These are phyloP conservation scores for Candida andamanensis DNA, from an alignment of 805 yeast species.

Conservation along the genomic window DNA sequence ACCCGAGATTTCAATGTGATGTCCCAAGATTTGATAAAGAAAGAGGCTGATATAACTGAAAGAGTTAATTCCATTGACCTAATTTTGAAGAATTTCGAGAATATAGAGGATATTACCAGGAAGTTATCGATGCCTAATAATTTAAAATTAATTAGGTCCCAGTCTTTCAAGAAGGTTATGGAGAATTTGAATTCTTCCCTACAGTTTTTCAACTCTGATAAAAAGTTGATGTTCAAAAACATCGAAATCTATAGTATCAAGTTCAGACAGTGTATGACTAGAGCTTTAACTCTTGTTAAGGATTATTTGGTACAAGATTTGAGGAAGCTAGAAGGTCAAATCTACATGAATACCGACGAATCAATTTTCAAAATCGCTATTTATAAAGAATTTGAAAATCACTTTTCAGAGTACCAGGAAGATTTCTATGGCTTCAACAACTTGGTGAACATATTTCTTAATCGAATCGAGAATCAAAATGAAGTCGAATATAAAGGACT, in stretches of 20 bases:
- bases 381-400: constrained; percentile 52
- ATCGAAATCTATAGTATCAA: constrained; percentile 62
- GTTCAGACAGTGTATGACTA: constrained; percentile 77
- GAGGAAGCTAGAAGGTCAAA: constrained; percentile 22
- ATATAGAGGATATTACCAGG: constrained; percentile 64
- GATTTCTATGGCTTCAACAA: constrained; percentile 22
- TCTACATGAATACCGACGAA: constrained; percentile 4
- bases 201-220: constrained; percentile 37
- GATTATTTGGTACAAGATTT: constrained; percentile 54
- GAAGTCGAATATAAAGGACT: constrained; percentile 58
- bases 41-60: constrained; percentile 37
- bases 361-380: constrained; percentile 40
- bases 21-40: constrained; percentile 46
- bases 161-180: constrained; percentile 43
- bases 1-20: constrained; percentile 60
- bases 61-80: constrained; percentile 42
- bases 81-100: constrained; percentile 59
- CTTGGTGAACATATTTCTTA: constrained; percentile 30
- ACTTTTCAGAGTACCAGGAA: constrained; percentile 13
- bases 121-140: constrained; percentile 56
- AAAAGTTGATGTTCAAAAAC: constrained; percentile 55
- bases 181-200: constrained; percentile 62
- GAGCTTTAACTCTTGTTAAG: constrained; percentile 70
- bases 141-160: constrained; percentile 26
- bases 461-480: constrained; percentile 31